These are phyloP conservation scores for Chlorella sp. DNA, from an alignment of 139 green algal genomes.

Conservation along the genomic window DNA sequence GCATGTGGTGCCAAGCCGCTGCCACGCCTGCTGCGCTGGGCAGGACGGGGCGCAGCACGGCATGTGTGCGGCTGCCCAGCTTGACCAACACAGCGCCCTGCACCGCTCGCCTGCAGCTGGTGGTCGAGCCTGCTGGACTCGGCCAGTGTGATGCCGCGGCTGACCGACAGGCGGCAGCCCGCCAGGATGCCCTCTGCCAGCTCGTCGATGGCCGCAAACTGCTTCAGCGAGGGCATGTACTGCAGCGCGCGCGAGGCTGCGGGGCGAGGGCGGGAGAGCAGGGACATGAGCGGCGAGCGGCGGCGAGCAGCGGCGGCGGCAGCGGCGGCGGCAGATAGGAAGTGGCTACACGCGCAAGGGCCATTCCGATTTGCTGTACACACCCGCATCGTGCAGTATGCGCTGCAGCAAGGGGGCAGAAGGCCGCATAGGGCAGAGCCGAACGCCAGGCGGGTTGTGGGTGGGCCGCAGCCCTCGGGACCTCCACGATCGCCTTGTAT, in stretches of 20 bases:
- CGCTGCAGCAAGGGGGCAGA: neutral
- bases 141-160: constrained; percentile 60
- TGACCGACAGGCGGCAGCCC: constrained; percentile 42
- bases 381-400: neutral
- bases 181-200: constrained; percentile 43
- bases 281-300: neutral
- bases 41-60: no score
- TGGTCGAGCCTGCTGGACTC: constrained; percentile 56
- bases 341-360: no score
- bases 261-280: neutral
- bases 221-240: constrained; percentile 22
- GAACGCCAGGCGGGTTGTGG: no score
- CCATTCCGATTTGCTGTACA: no score
- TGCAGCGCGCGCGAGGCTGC: constrained; percentile 6
- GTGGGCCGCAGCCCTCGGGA: no score
- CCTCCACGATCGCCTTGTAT: no score
- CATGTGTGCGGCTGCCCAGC: no score
- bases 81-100: no score
- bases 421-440: neutral
- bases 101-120: constrained; percentile 1
- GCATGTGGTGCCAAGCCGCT: no score
- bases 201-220: constrained; percentile 32
- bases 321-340: no score
- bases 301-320: no score
- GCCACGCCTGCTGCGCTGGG: no score